Base-by-base conservation (phyloP, 164 flowering plant genomes). In the Annona cherimola region DNA sequence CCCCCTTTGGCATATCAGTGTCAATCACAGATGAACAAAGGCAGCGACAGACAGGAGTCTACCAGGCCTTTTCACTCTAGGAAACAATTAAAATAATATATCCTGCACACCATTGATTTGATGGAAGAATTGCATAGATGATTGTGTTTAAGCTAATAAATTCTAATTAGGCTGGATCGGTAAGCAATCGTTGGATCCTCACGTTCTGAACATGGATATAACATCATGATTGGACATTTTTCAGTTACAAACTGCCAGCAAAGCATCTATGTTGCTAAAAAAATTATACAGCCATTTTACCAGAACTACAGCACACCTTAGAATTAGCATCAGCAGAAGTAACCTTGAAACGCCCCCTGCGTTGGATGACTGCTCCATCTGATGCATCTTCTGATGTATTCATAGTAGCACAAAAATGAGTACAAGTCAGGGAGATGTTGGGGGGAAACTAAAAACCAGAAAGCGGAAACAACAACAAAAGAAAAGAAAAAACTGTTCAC, bases 311-410 rank as follows among this genome's bases (percentile, higher is more conserved):
- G 45, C 43, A 64, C 87, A 90, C 97, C 95, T 86, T 84, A 43
- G 88, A 85, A 82, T 84, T 83, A 41, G 79, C 81, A 71, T 87
- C 98, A 61, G 86, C 89, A 63, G 94, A 88, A 70, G 92, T 92
- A 61, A 94, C 89, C 79, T 94, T 87, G 81, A 94, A 94, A 8
- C 99, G 95, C 40, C 99, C 97, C 83, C 81, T 90, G 11, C 82
- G 85, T 73, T 90, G 93, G 60, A 96, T 84, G 45, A 89, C 78
- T 66, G 94, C 77, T 68, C 89, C 91, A 71, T 91, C 98, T 42
- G 87, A 76, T 46, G 84, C 64, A 73, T 91, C 98, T 42, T 91
- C 99, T 71, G 77, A 86, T 91, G 79, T 70, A 78, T n/a, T 61
- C 67, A 69, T 5, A 50, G 54, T 6, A 66, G 71, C 73, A 61